A percentile compares a stretch with the other conserved stretches of the same genome.
These are phyloP conservation scores for Tausonia pullulans DNA, from an alignment of 1,284 basidiomycete genomes.

Conservation along the genomic window DNA sequence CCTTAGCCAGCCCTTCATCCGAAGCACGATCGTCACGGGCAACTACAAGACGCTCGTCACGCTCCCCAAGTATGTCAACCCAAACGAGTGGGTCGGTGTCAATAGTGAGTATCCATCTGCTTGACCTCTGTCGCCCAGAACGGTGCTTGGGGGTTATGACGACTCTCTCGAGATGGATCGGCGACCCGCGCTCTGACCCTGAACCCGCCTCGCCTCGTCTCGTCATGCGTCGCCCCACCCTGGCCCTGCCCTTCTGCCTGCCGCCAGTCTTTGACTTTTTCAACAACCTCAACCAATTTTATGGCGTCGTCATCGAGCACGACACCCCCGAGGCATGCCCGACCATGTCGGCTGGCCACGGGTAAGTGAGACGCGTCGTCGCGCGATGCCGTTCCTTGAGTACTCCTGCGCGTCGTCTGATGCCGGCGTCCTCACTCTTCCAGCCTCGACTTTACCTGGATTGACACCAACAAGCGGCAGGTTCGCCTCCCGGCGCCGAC, in stretches of 20 bases:
- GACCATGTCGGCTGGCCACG: constrained; percentile 82
- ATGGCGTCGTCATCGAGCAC: constrained; percentile 87
- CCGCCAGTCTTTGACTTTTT: constrained; percentile 81
- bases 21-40: constrained; percentile 92
- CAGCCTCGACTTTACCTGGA: constrained; percentile 95
- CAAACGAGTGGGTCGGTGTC: constrained; percentile 97
- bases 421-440: no score
- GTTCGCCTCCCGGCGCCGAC: constrained; percentile 89
- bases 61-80: constrained; percentile 91
- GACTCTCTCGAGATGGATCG: background rate
- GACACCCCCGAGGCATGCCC: constrained; percentile 83
- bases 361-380: constrained; percentile 42
- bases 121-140: no score
- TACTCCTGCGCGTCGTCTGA: no score
- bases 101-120: constrained; percentile 54
- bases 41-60: constrained; percentile 98
- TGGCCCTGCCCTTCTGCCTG: constrained; percentile 28
- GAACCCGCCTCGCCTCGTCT: background rate
- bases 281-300: constrained; percentile 94
- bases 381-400: no score
- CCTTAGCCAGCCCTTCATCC: constrained; percentile 89
- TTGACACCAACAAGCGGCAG: constrained; percentile 86
- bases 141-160: no score
- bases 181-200: background rate
- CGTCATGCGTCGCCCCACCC: constrained; percentile 41